Percentiles rank a stretch among this genome's conserved stretches.
Conservation (phyloP, 495 filamentous ascomycete genomes). For the Hyaloscypha variabilis region DNA sequence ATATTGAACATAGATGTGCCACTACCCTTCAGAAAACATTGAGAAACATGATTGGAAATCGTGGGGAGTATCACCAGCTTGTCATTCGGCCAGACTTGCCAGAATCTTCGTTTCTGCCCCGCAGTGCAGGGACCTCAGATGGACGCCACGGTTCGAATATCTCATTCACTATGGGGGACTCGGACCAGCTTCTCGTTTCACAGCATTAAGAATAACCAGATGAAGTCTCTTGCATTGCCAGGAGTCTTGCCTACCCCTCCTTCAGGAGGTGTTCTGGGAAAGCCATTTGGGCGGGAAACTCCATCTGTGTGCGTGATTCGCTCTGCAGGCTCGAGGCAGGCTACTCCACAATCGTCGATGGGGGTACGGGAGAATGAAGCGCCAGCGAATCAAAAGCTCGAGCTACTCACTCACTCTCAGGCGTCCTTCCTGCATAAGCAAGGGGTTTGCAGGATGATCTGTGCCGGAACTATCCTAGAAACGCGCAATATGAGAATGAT, state of each 20-base stretch:
- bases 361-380: conserved; percentile 2
- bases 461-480: conserved; percentile 16
- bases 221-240: conserved; percentile 20
- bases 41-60: background rate
- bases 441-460: conserved; percentile 27
- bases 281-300: background rate
- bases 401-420: background rate
- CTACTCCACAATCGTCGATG: conserved; percentile 4
- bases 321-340: conserved; percentile 2
- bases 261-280: conserved; percentile 10
- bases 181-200: conserved; percentile 18
- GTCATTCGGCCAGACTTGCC: background rate
- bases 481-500: conserved; percentile 5
- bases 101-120: background rate
- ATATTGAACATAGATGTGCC: no score
- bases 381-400: conserved; percentile 5
- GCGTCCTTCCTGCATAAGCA: conserved; percentile 16
- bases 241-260: background rate
- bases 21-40: background rate
- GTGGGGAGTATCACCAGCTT: no score
- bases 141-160: conserved; percentile 7
- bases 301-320: background rate
- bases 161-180: conserved; percentile 7
- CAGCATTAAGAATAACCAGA: conserved; percentile 26
- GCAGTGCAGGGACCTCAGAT: background rate